Evolutionary conservation across 305 asterid genomes (phyloP).

Genomic region (Solanum hybrid): DNA sequence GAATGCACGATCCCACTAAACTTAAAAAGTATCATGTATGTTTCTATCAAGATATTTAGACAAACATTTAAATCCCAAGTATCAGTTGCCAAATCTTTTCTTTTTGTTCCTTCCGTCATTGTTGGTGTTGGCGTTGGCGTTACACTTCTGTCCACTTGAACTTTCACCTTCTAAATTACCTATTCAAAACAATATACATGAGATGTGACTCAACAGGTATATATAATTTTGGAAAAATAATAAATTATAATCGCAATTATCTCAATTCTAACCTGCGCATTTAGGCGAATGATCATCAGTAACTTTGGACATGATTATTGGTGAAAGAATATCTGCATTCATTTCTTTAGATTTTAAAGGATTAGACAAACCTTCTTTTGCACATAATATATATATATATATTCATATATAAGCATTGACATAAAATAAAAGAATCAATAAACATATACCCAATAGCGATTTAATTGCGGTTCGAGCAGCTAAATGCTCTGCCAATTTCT

Average conservation of each 20-base stretch:
- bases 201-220: background rate
- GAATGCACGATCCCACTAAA: background rate
- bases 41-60: background rate
- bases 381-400: background rate
- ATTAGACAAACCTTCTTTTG: background rate
- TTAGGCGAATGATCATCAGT: background rate
- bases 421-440: no score
- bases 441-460: constrained; percentile 12
- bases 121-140: background rate
- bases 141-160: background rate
- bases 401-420: no score
- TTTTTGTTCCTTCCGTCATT: background rate
- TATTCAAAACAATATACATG: background rate
- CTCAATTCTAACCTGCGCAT: background rate
- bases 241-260: background rate
- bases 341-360: constrained; percentile 5
- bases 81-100: background rate
- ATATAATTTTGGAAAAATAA: background rate
- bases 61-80: background rate
- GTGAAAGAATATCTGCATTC: constrained; percentile 7
- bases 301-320: constrained; percentile 9
- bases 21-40: background rate
- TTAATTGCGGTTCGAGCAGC: constrained; percentile 6
- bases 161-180: background rate
- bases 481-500: constrained; percentile 21